Percentiles rank a stretch among this genome's conserved stretches.
These are phyloP conservation scores for Kappamyces sp. DNA, from an alignment of 192 early-diverging fungal species.

Conservation along the genomic window DNA sequence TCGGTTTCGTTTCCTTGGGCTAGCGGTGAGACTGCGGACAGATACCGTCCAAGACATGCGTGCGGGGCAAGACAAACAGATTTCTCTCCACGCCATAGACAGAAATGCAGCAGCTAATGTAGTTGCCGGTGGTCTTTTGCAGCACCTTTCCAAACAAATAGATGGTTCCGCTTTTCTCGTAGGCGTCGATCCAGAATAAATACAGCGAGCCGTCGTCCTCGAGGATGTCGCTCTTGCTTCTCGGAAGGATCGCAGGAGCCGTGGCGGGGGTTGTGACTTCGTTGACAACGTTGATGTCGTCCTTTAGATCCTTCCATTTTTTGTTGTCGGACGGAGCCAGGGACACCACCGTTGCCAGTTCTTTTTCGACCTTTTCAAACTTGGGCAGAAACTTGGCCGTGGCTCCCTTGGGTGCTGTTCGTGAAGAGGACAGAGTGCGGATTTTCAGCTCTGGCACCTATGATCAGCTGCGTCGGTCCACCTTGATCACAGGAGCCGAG, in stretches of 20 bases:
- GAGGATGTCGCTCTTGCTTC: constrained; percentile 11
- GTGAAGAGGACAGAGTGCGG: no score
- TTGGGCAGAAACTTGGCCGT: constrained; percentile 8
- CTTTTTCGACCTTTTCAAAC: constrained; percentile 25
- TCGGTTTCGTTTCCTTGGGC: constrained; percentile 51
- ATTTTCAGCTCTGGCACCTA: no score
- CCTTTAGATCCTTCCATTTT: constrained; percentile 36
- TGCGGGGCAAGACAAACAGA: constrained; percentile 85
- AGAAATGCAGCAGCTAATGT: constrained; percentile 74
- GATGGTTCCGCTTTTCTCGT: constrained; percentile 71
- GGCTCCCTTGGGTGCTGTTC: no score
- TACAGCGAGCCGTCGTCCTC: constrained; percentile 53
- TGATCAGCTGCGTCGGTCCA: no score
- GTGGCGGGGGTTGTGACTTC: neutral
- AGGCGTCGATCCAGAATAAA: constrained; percentile 92
- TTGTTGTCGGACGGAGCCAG: constrained; percentile 16
- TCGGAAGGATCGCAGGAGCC: no score
- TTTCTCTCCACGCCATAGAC: constrained; percentile 80
- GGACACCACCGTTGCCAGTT: constrained; percentile 23
- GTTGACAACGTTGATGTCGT: constrained; percentile 20
- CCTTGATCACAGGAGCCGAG: no score
- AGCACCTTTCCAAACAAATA: constrained; percentile 91
- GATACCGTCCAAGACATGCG: constrained; percentile 44
- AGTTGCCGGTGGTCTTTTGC: constrained; percentile 45
- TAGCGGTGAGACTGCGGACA: neutral